Evolutionary conservation across 768 basidiomycete genomes (phyloP).

Genomic region (Podaxis rugospora): DNA sequence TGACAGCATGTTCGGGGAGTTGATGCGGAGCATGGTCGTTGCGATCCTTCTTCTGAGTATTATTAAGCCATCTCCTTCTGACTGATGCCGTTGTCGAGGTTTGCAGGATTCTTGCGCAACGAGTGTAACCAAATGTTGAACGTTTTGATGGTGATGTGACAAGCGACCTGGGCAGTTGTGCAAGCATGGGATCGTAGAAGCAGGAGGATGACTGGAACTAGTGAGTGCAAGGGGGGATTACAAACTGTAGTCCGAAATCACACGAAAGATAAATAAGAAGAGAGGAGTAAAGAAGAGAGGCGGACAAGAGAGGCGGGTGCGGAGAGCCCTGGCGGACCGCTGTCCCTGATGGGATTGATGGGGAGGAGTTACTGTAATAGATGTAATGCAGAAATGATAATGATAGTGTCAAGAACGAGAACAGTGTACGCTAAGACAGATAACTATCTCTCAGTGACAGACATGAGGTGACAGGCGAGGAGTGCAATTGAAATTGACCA

Average conservation of each 20-base stretch:
- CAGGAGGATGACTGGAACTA: background rate
- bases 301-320: too few relatives aligned
- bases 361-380: background rate
- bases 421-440: background rate
- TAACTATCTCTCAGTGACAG: too few relatives aligned
- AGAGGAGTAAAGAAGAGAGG: conserved; percentile 1
- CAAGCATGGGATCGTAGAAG: background rate
- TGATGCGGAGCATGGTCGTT: conserved; percentile 16
- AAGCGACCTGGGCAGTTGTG: background rate
- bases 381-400: background rate
- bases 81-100: background rate
- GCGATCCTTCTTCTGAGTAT: background rate
- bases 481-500: too few relatives aligned
- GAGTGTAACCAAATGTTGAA: background rate
- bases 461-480: too few relatives aligned
- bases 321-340: too few relatives aligned
- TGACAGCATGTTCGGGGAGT: conserved; percentile 79
- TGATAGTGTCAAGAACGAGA: background rate
- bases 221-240: background rate
- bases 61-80: conserved; percentile 6
- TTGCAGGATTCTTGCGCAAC: background rate
- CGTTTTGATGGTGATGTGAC: conserved; percentile 1
- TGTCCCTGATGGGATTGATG: background rate
- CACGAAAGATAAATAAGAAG: background rate
- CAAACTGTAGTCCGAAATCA: background rate